A percentile compares a stretch with the other conserved stretches of the same genome.
Evolutionary conservation across 23 red algal species (phyloP).

Genomic region (Cyanidioschyzon merolae): DNA sequence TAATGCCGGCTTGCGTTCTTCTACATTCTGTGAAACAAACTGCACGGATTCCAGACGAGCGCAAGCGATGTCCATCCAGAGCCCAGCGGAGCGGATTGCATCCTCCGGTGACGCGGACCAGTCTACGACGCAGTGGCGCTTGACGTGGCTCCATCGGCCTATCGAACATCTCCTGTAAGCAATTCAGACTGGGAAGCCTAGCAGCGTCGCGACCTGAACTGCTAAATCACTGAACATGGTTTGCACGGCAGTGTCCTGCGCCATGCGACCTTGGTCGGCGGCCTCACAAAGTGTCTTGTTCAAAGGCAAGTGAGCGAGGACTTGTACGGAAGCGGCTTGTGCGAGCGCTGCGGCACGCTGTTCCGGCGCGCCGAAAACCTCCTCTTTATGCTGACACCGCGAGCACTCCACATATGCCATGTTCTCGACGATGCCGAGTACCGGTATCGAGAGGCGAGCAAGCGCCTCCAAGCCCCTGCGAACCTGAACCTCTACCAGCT

Average conservation of each 20-base stretch:
- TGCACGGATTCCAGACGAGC: too few relatives aligned
- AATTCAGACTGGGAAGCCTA: not conserved
- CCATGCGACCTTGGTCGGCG: not conserved
- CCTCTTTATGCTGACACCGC: conserved; percentile 18
- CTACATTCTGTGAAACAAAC: too few relatives aligned
- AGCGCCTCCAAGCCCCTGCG: conserved; percentile 24
- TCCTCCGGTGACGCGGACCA: too few relatives aligned
- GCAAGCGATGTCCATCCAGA: too few relatives aligned
- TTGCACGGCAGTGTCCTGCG: not conserved
- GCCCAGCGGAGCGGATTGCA: too few relatives aligned
- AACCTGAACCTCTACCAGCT: conserved; percentile 22
- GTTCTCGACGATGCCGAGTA: conserved; percentile 41
- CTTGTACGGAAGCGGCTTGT: not conserved
- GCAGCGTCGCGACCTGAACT: not conserved
- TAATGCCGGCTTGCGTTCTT: too few relatives aligned
- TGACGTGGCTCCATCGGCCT: too few relatives aligned
- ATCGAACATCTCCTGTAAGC: too few relatives aligned
- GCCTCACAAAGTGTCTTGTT: not conserved
- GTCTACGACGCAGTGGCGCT: too few relatives aligned
- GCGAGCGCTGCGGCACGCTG: not conserved
- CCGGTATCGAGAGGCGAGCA: conserved; percentile 18
- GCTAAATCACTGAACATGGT: not conserved
- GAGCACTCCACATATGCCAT: conserved; percentile 30
- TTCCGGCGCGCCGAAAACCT: conserved; percentile 19
- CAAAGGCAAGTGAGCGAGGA: conserved; percentile 7